Base-by-base conservation (phyloP, 1,139 yeast species). In the Geotrichum reessii region DNA sequence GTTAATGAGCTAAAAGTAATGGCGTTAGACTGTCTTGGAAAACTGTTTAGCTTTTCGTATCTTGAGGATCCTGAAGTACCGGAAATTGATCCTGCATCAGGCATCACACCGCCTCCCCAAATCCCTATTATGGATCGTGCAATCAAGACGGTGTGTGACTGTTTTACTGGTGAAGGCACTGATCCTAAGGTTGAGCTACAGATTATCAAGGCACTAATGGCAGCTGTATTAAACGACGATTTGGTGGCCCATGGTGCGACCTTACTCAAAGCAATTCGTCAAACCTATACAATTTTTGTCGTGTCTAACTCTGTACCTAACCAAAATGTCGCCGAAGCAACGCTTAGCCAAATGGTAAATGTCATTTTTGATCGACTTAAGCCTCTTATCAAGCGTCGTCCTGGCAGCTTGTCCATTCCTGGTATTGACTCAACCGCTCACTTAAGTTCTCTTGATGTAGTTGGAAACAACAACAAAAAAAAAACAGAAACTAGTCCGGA, bases 241-340 rank as follows among this genome's bases (percentile, higher is more conserved):
- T 81, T 90, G 74, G 87, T 95, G 24, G 90, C 93, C 54, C 99
- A 95, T 69, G 98, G 98, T 6, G 89, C 93, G 5, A 82, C 95
- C 0, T 77, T 95, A 56, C 78, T 95, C 64, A 89, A 87, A 67
- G 98, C 98, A 0, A 86, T 95, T 46, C 82, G 99, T 71, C 96
- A 90, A 69, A 88, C 93, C 22, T 93, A 93, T 74, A 92, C 91
- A 70, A 89, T 95, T 37, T 95, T 93, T 68, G 86, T 93, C 51
- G 81, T 90, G 62, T 90, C 97, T 0, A 78, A 87, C 63, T 84
- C 87, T 21, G 82, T 93, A 3, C 77, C 89, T 27, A 93, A 91
- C 69, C 99, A 93, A 73, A 88, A 93, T 0, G 86, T 92, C 61
- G 99, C 99, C 0, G 99, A 95, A 74, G 98, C 97, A 1, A 86